A percentile compares a stretch with the other conserved stretches of the same genome.
These are phyloP conservation scores for Melastoma malabathricum DNA, from an alignment of 345 rosid species.

Conservation along the genomic window DNA sequence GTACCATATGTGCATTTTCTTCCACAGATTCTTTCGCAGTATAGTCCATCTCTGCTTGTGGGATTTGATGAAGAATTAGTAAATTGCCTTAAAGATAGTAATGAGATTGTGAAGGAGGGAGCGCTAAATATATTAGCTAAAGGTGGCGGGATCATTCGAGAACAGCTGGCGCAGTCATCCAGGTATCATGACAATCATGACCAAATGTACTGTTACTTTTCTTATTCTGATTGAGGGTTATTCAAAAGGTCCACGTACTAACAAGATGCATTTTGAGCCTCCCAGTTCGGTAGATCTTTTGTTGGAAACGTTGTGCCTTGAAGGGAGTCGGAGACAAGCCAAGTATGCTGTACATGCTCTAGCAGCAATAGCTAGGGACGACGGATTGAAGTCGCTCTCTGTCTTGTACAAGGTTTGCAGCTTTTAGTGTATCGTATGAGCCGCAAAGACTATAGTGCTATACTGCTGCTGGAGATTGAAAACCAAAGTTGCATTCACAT, in stretches of 20 bases:
- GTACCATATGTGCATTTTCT: conserved; percentile 2
- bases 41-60: conserved; percentile 60
- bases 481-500: too few relatives aligned
- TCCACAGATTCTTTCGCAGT: conserved; percentile 75
- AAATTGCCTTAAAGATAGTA: conserved; percentile 67
- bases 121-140: conserved; percentile 81
- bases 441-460: too few relatives aligned
- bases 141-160: conserved; percentile 93
- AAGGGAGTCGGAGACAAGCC: conserved; percentile 90
- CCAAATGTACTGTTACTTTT: neutral
- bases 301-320: conserved; percentile 82
- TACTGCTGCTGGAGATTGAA: too few relatives aligned
- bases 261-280: conserved; percentile 1
- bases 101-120: conserved; percentile 80
- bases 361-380: conserved; percentile 96
- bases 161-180: conserved; percentile 64
- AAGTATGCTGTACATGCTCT: conserved; percentile 96
- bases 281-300: conserved; percentile 86
- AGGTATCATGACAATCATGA: conserved; percentile 38
- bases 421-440: neutral
- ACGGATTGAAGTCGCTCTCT: conserved; percentile 90
- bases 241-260: too few relatives aligned
- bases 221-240: neutral
- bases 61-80: conserved; percentile 82
- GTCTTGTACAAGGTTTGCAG: conserved; percentile 75